These are phyloP conservation scores for Cucurbita moschata DNA, from an alignment of 306 rosid genomes.

Conservation along the genomic window DNA sequence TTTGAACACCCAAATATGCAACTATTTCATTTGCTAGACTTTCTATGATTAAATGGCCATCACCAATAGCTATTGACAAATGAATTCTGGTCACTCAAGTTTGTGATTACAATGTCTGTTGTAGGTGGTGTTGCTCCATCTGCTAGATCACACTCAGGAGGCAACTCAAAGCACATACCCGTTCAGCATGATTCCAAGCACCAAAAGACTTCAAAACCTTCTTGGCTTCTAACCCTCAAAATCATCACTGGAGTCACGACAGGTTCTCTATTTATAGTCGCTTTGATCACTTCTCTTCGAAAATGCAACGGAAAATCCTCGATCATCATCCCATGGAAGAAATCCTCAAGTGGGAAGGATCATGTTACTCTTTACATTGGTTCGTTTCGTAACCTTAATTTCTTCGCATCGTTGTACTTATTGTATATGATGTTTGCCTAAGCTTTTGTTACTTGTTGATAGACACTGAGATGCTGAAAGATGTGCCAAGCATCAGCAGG, in stretches of 20 bases:
- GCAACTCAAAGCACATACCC: slow-evolving; percentile 19
- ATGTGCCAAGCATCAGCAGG: slow-evolving; percentile 61
- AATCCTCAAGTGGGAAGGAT: slow-evolving; percentile 67
- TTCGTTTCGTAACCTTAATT: slow-evolving; percentile 15
- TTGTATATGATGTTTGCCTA: slow-evolving; percentile 1
- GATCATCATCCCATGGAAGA: slow-evolving; percentile 79
- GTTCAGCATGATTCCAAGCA: slow-evolving; percentile 25
- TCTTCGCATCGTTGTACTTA: neutral
- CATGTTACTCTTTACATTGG: slow-evolving; percentile 45
- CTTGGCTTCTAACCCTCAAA: slow-evolving; percentile 82
- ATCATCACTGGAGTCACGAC: slow-evolving; percentile 62
- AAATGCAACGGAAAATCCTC: slow-evolving; percentile 63
- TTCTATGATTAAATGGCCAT: neutral
- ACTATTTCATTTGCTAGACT: neutral
- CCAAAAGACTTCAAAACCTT: slow-evolving; percentile 47
- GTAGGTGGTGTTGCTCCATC: slow-evolving; percentile 51
- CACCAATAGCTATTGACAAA: neutral
- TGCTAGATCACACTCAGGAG: slow-evolving; percentile 40
- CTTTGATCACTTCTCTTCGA: slow-evolving; percentile 44
- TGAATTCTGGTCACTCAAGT: neutral
- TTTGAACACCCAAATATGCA: neutral
- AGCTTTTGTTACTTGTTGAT: slow-evolving; percentile 16
- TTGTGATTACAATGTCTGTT: neutral
- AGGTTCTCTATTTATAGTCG: slow-evolving; percentile 55
- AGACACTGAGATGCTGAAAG: slow-evolving; percentile 79